These are phyloP conservation scores for Tilletiaria anomala DNA, from an alignment of 1,284 basidiomycete species.

Conservation along the genomic window DNA sequence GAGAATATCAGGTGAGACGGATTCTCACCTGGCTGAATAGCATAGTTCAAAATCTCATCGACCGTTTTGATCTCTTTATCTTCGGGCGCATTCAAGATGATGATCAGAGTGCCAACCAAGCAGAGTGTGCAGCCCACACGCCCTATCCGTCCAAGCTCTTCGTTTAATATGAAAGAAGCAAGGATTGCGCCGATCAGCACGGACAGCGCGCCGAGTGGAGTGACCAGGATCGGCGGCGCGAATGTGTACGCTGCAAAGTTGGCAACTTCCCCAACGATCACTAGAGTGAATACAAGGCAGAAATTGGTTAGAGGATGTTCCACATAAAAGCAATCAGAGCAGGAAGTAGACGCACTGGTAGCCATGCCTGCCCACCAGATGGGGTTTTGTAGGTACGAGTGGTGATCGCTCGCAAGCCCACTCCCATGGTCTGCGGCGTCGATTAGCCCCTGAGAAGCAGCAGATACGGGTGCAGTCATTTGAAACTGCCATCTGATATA, in stretches of 20 bases:
- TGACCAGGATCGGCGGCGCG: constrained; percentile 91
- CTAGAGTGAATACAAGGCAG: constrained; percentile 1
- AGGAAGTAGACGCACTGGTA: constrained; percentile 54
- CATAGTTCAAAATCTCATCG: constrained; percentile 81
- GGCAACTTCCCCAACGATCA: constrained; percentile 51
- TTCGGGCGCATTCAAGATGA: constrained; percentile 89
- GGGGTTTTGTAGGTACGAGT: constrained; percentile 68
- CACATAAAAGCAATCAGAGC: not conserved
- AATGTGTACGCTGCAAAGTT: constrained; percentile 99
- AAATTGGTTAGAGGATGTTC: not conserved
- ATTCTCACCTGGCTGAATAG: constrained; percentile 57
- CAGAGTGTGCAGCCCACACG: constrained; percentile 83
- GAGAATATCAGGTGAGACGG: not conserved
- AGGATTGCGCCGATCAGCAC: constrained; percentile 74
- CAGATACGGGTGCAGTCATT: not conserved
- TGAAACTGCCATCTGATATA: not conserved
- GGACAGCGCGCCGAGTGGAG: constrained; percentile 83
- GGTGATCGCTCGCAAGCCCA: constrained; percentile 34
- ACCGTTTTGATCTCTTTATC: constrained; percentile 88
- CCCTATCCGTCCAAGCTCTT: constrained; percentile 84
- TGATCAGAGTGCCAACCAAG: constrained; percentile 77
- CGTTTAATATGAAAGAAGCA: constrained; percentile 80
- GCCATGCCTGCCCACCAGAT: constrained; percentile 98
- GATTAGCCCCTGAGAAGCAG: constrained; percentile 37
- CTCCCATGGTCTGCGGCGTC: constrained; percentile 31